Evolutionary conservation across 169 alveolate species (phyloP).

Genomic region (Cyclospora cayetanensis): DNA sequence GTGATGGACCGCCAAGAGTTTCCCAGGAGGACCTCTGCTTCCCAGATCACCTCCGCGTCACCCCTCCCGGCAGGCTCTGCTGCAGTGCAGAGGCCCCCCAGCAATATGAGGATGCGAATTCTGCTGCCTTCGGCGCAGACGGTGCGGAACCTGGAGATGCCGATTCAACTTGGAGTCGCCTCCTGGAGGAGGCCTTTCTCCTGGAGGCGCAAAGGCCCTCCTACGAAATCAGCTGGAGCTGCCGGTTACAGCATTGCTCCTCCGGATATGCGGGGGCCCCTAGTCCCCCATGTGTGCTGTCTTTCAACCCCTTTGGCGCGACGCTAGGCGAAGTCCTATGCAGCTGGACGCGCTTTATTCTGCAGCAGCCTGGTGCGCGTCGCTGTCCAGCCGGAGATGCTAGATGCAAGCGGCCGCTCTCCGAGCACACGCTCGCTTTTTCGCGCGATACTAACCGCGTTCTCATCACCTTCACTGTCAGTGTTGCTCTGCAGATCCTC

Average conservation of each 20-base stretch:
- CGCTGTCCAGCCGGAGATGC: constrained; percentile 33
- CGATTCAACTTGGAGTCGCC: background rate
- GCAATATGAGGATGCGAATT: background rate
- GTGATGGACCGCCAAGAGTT: background rate
- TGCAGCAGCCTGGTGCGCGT: background rate
- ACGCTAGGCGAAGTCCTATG: background rate
- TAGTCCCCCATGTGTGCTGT: background rate
- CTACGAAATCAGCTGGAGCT: constrained; percentile 33
- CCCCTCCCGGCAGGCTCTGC: background rate
- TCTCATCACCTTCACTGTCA: background rate
- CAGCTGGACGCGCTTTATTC: background rate
- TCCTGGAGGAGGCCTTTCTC: background rate
- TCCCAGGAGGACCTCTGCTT: too few species aligned
- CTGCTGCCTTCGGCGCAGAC: background rate
- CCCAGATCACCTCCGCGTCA: too few species aligned
- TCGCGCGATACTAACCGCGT: constrained; percentile 13
- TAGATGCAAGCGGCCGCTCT: constrained; percentile 5
- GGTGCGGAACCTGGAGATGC: background rate
- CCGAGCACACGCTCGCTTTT: background rate
- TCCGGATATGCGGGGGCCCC: background rate
- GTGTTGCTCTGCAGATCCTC: too few species aligned
- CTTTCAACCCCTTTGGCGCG: background rate
- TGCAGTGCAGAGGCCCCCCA: background rate
- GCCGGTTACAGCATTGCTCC: constrained; percentile 5
- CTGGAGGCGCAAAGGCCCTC: background rate